Evolutionary conservation across 1,139 yeast species (phyloP).

Genomic region (Pichia sp.): DNA sequence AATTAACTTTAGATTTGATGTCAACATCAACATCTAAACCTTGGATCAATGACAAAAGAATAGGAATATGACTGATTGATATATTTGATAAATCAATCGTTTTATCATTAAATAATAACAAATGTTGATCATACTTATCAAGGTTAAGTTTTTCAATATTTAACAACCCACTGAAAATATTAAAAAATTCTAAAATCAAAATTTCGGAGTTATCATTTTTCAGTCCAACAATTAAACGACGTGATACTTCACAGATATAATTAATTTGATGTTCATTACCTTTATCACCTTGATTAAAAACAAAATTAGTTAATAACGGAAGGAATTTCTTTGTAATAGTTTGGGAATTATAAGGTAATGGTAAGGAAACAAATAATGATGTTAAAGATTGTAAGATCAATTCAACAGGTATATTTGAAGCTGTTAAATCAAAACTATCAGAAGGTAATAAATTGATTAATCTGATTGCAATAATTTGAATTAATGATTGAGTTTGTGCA

Average conservation of each 20-base stretch:
- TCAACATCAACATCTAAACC: conserved; percentile 8
- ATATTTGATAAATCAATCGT: not conserved
- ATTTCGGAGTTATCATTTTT: conserved; percentile 2
- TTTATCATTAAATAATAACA: not conserved
- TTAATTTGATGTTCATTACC: conserved; percentile 1
- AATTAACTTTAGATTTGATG: conserved; percentile 1
- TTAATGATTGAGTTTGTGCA: conserved; percentile 13
- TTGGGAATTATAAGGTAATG: conserved; percentile 18
- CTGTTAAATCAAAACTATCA: conserved; percentile 1
- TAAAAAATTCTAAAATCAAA: conserved; percentile 5
- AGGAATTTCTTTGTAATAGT: conserved; percentile 25
- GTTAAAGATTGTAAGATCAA: conserved; percentile 24
- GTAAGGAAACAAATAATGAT: conserved; percentile 26
- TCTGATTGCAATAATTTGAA: conserved; percentile 45
- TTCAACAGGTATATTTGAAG: conserved; percentile 12
- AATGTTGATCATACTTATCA: not conserved
- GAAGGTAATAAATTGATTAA: conserved; percentile 33
- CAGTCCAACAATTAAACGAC: conserved; percentile 11
- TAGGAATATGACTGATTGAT: conserved; percentile 7
- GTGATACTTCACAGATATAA: conserved; percentile 9
- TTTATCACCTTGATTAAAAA: conserved; percentile 13
- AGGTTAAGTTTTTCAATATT: not conserved
- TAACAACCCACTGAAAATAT: conserved; percentile 3
- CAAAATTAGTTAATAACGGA: conserved; percentile 22
- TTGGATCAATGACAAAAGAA: conserved; percentile 8